Percentiles rank a stretch among this genome's conserved stretches.
These are phyloP conservation scores for Abrus precatorius DNA, from an alignment of 306 rosid species.

Conservation along the genomic window DNA sequence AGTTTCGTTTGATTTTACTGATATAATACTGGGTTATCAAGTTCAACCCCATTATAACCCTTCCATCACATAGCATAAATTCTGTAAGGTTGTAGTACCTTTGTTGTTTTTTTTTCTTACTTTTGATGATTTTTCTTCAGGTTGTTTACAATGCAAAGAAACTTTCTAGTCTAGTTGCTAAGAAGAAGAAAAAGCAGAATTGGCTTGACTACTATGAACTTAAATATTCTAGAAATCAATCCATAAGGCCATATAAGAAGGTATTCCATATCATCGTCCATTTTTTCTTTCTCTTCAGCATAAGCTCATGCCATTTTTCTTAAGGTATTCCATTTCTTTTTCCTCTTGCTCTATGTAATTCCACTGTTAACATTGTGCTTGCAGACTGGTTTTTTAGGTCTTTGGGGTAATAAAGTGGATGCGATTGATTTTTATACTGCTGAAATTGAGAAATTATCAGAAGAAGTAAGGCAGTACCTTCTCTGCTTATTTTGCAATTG, in stretches of 20 bases:
- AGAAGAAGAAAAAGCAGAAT: conserved; percentile 81
- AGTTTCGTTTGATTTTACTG: conserved; percentile 19
- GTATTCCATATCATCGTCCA: conserved; percentile 43
- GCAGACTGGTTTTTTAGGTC: conserved; percentile 97
- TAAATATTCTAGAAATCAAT: conserved; percentile 76
- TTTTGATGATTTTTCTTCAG: conserved; percentile 57
- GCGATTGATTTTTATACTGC: conserved; percentile 74
- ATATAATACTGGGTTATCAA: conserved; percentile 14
- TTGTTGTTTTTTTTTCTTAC: conserved; percentile 14
- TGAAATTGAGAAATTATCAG: conserved; percentile 64
- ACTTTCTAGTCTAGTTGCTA: conserved; percentile 75
- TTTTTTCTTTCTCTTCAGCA: conserved; percentile 13
- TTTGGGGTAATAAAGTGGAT: conserved; percentile 78
- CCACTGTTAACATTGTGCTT: conserved; percentile 44
- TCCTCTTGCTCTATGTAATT: conserved; percentile 29
- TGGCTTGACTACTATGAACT: conserved; percentile 94
- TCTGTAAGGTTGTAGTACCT: conserved; percentile 5
- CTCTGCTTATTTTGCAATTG: conserved; percentile 30
- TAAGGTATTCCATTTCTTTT: background rate
- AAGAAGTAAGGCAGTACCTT: conserved; percentile 69
- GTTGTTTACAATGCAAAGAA: conserved; percentile 85
- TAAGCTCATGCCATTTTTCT: conserved; percentile 18
- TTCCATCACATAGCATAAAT: conserved; percentile 11
- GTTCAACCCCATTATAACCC: background rate
- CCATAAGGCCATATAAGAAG: conserved; percentile 73